phyloP scores from a whole-genome alignment of 768 basidiomycete genomes.

The Serendipita vermifera region DNA sequence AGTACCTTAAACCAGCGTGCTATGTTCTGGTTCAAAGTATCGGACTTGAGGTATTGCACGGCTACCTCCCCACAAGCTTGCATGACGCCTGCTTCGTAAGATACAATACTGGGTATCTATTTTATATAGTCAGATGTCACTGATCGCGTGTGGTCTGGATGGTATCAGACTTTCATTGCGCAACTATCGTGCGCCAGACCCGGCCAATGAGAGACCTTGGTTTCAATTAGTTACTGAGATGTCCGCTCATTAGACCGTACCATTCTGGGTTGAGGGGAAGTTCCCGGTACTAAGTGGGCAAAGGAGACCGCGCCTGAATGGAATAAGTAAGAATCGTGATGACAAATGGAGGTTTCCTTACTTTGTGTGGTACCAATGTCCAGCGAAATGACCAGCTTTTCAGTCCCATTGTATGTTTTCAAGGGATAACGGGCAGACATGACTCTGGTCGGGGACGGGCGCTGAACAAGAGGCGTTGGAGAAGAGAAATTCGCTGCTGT shows the following conservation, averaged over 20 bases:
- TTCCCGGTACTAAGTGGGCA: neutral
- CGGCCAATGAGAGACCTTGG: neutral
- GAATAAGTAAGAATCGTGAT: neutral
- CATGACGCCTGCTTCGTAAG: neutral
- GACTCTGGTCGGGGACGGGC: too few species aligned
- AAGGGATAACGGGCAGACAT: too few species aligned
- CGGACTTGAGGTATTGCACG: neutral
- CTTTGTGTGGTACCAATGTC: neutral
- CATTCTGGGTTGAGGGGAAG: neutral
- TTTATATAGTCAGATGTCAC: neutral
- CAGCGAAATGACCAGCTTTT: neutral
- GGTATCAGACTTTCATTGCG: neutral
- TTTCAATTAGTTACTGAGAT: neutral
- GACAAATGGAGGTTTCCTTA: neutral
- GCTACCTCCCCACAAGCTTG: neutral
- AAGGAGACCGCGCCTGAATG: neutral
- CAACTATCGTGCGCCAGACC: conserved; percentile 3
- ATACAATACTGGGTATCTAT: neutral
- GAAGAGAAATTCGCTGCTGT: too few species aligned
- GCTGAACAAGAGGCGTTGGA: too few species aligned
- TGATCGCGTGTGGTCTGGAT: neutral
- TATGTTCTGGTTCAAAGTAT: neutral
- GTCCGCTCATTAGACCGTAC: neutral
- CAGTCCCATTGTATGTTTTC: too few species aligned
- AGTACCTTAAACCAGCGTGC: conserved; percentile 6